Percentiles rank a stretch among this genome's conserved stretches.
Evolutionary conservation across 352 stramenopile species (phyloP).

Genomic region (Phytopythium cucurbitacearum): DNA sequence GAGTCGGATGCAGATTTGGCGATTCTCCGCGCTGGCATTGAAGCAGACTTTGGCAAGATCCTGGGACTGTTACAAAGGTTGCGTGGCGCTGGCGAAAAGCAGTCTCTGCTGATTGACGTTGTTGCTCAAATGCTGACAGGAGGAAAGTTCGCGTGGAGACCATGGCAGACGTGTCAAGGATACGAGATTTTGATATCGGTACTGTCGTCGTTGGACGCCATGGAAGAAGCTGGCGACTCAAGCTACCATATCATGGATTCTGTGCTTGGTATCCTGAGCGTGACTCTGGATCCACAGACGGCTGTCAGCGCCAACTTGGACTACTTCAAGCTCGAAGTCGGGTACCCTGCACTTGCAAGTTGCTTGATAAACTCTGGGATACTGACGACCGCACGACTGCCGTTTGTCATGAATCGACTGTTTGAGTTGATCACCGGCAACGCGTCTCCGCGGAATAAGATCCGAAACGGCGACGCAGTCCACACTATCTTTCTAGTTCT

Average conservation of each 20-base stretch:
- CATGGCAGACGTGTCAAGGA: constrained; percentile 51
- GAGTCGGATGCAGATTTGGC: constrained; percentile 8
- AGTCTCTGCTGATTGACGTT: constrained; percentile 34
- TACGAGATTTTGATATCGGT: constrained; percentile 57
- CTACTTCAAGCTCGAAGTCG: constrained; percentile 38
- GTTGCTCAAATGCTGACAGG: constrained; percentile 48
- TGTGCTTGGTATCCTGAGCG: constrained; percentile 41
- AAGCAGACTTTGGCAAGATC: constrained; percentile 52
- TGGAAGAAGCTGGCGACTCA: constrained; percentile 14
- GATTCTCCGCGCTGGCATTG: constrained; percentile 41
- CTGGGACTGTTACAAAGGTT: constrained; percentile 47
- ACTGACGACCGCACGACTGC: constrained; percentile 28
- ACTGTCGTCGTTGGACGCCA: constrained; percentile 45
- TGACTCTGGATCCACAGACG: constrained; percentile 34
- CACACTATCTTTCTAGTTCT: constrained; percentile 49
- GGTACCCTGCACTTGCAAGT: constrained; percentile 46
- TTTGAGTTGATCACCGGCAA: constrained; percentile 56
- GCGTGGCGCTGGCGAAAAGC: constrained; percentile 21
- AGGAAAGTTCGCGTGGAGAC: constrained; percentile 24
- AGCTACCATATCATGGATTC: constrained; percentile 41
- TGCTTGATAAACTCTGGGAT: constrained; percentile 53
- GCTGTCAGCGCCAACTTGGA: constrained; percentile 19
- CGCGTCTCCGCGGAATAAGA: constrained; percentile 31
- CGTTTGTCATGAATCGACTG: constrained; percentile 38
- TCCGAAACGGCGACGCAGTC: constrained; percentile 53